Evolutionary conservation across 2,329 filamentous ascomycete species (phyloP), one percentile per base, ranked within the genome.

Genomic region (Daldinia sp.): DNA sequence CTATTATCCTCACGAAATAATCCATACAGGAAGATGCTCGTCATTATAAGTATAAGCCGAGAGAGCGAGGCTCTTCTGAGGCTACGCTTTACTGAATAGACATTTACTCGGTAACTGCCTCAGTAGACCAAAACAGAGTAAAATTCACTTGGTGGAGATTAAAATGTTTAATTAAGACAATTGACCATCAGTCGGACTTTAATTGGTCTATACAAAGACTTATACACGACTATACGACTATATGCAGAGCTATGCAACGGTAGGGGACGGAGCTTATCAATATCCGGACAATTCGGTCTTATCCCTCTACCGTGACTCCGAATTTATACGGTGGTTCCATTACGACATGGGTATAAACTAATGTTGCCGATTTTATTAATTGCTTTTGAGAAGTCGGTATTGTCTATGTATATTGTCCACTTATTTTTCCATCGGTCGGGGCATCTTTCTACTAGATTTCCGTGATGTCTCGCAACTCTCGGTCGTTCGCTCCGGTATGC

Each of bases 401-500:
- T 47, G 43, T 8, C 2, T 5, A 30, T 8, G 15, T 21, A 21
- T 48, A 11, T n/a, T n/a, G n/a, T n/a, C n/a, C n/a, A n/a, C n/a
- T n/a, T n/a, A n/a, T n/a, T n/a, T n/a, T n/a, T 4, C 25, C 23
- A 19, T 5, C 13, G 32, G n/a, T 21, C 45, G 27, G 27, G 7
- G n/a, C 2, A 13, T 32, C 8, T 48, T 11, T 30, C 19, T 48
- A 11, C 17, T 13, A 13, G 8, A n/a, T 25, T 4, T 48, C 45
- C 45, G 45, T 5, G 4, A 19, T 17, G 15, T 2, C 25, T 32
- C 29, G 25, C n/a, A 19, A 13, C 17, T 34, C 47, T 64, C 62
- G 62, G 62, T 37, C 25, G 58, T 64, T 62, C 50, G 45, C 43
- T 30, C 21, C 34, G 11, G 43, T 10, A 5, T 23, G 8, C 11